Evolutionary conservation across 108 stramenopile species (phyloP).

Genomic region (Skeletonema tropicum): DNA sequence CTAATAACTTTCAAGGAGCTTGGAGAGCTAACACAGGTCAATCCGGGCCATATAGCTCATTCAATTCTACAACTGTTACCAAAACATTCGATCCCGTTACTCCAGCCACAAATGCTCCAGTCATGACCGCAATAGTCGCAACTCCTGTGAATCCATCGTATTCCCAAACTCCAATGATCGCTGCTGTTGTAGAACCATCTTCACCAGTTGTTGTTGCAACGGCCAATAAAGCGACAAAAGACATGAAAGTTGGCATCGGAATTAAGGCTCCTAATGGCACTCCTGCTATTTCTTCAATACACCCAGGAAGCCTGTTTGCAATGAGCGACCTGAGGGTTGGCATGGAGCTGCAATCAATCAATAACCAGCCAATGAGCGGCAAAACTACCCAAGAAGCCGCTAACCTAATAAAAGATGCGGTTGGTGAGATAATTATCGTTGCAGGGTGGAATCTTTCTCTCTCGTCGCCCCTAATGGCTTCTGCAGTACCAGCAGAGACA

Average conservation of each 20-base stretch:
- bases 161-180: not conserved
- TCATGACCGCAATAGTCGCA: not conserved
- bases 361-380: not conserved
- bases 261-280: constrained; percentile 4
- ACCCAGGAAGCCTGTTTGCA: not conserved
- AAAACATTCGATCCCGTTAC: not conserved
- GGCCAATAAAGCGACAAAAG: not conserved
- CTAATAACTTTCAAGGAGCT: constrained; percentile 23
- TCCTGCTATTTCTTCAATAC: not conserved
- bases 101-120: too few species aligned
- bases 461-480: not conserved
- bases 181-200: not conserved
- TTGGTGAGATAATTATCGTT: not conserved
- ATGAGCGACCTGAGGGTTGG: not conserved
- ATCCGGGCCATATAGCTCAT: constrained; percentile 13
- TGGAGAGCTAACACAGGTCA: constrained; percentile 34
- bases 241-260: not conserved
- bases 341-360: not conserved
- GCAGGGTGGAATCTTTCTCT: not conserved
- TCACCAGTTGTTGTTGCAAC: not conserved
- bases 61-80: constrained; percentile 13
- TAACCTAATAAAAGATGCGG: not conserved
- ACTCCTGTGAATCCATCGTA: not conserved
- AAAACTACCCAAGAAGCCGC: not conserved
- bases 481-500: not conserved